Base-by-base conservation (phyloP, 495 filamentous ascomycete genomes). In the Xylaria intraflava region DNA sequence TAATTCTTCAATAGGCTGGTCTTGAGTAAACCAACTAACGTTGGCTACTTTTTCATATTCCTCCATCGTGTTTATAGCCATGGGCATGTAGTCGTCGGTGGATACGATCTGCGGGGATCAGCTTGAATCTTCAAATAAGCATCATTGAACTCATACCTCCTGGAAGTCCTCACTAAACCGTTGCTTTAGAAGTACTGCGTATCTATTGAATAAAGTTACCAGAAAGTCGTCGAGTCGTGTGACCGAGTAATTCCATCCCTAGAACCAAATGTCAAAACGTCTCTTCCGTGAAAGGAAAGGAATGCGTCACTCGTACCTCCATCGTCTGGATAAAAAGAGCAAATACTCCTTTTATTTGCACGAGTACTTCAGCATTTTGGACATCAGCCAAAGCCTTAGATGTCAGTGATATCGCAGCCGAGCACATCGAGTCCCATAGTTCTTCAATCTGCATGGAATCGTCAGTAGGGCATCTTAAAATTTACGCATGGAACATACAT, bases 81-180 rank as follows among this genome's bases (percentile, higher is more conserved):
- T 97, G 17, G 94, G 94, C 91, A 97, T 96, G 69, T 97, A 99
- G 66, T 99, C 93, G 66, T 99, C 93, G 11, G 90, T 95, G 10
- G 85, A 88, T 24, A 99, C 89, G 67, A 96, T 95, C 83, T 93
- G 83, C 60, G 86, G 65, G 87, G 83, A 46, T 82, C 77, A 60
- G 88, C 84, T 1, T 86, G 70, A 11, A 65, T 80, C 17, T 85
- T 67, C 0, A 88, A 70, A 33, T n/a, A 31, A n/a, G 12, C 20
- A 44, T 33, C 8, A 3, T 14, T 19, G 23, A n/a, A 31, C 36
- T 9, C 68, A 49, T 64, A 89, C 86, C 75, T 96, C 90, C 67
- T 88, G 84, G 66, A 99, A 97, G 65, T 95, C 89, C 48, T 90
- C 86, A 63, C 87, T 90, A 52, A 96, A 99, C 41, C 89, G 80